Evolutionary conservation across 2,329 filamentous ascomycete genomes (phyloP).

Genomic region (Dactylonectria macrodidyma): DNA sequence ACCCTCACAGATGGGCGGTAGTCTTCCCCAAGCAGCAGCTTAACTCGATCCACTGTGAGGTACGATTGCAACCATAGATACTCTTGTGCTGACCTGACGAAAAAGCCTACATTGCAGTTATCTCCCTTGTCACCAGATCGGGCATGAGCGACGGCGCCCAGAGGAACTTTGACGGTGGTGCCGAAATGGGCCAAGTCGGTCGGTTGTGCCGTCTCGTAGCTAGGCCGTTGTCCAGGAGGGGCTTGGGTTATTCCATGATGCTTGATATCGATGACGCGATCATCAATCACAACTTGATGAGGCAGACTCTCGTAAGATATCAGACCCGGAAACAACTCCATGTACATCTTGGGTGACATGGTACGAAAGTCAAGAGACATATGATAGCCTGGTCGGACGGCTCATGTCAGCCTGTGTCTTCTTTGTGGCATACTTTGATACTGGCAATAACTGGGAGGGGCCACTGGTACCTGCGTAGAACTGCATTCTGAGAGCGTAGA

Average conservation of each 20-base stretch:
- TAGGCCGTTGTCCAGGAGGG: neutral
- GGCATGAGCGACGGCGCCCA: slow-evolving; percentile 14
- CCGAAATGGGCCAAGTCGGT: slow-evolving; percentile 1
- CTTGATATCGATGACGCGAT: slow-evolving; percentile 8
- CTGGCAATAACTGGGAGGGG: neutral
- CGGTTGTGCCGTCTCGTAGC: slow-evolving; percentile 5
- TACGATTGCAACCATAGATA: slow-evolving; percentile 29
- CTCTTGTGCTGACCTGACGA: slow-evolving; percentile 20
- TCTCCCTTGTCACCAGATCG: slow-evolving; percentile 24
- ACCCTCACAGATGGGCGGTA: slow-evolving; percentile 6
- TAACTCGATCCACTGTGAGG: slow-evolving; percentile 19
- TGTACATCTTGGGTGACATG: slow-evolving; percentile 27
- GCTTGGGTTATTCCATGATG: slow-evolving; percentile 15
- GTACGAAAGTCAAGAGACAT: slow-evolving; percentile 26
- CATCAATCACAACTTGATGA: slow-evolving; percentile 13
- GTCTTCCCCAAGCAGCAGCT: slow-evolving; percentile 19
- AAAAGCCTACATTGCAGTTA: slow-evolving; percentile 25
- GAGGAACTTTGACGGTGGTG: slow-evolving; percentile 10
- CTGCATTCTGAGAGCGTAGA: slow-evolving; percentile 27
- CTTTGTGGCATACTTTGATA: too few species aligned
- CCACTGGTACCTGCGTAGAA: slow-evolving; percentile 19
- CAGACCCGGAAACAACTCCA: slow-evolving; percentile 21
- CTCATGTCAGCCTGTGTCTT: neutral
- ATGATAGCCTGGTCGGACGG: slow-evolving; percentile 15
- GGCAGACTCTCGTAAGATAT: slow-evolving; percentile 25